These are phyloP conservation scores for Fusarium sp. DNA, from an alignment of 2,329 filamentous ascomycete species.

Conservation along the genomic window DNA sequence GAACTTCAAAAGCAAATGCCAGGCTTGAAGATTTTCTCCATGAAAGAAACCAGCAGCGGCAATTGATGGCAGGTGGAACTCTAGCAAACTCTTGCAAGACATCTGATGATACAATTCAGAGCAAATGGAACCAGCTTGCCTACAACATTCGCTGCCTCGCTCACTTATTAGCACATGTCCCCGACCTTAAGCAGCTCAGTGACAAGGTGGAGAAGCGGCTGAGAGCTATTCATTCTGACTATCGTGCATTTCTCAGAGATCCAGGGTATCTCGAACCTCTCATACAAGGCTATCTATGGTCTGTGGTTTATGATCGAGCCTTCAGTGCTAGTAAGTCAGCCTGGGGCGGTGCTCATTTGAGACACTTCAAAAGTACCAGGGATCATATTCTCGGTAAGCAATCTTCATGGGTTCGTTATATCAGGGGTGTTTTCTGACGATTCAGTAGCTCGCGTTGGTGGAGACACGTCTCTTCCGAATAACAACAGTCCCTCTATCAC, in stretches of 20 bases:
- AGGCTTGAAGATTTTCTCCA: neutral
- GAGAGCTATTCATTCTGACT: accelerated
- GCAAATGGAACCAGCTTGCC: conserved; percentile 27
- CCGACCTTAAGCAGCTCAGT: accelerated
- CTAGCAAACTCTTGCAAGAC: conserved; percentile 18
- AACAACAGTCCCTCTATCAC: accelerated
- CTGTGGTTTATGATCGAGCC: accelerated
- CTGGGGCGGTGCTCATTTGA: neutral
- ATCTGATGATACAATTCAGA: conserved; percentile 15
- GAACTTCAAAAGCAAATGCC: neutral
- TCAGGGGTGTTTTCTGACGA: no score
- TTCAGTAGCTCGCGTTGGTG: neutral
- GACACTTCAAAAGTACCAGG: accelerated
- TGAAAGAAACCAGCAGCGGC: neutral
- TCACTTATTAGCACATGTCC: neutral
- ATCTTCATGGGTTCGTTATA: no score
- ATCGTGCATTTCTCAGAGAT: accelerated
- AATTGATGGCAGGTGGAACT: neutral
- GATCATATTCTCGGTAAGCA: neutral
- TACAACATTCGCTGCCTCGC: conserved; percentile 33
- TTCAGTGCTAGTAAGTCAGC: neutral
- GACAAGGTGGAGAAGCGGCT: accelerated
- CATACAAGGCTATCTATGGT: conserved; percentile 15
- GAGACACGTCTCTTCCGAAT: accelerated
- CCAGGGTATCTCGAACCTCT: neutral